Evolutionary conservation across 306 rosid genomes (phyloP).

Genomic region (Fragaria ananassa): DNA sequence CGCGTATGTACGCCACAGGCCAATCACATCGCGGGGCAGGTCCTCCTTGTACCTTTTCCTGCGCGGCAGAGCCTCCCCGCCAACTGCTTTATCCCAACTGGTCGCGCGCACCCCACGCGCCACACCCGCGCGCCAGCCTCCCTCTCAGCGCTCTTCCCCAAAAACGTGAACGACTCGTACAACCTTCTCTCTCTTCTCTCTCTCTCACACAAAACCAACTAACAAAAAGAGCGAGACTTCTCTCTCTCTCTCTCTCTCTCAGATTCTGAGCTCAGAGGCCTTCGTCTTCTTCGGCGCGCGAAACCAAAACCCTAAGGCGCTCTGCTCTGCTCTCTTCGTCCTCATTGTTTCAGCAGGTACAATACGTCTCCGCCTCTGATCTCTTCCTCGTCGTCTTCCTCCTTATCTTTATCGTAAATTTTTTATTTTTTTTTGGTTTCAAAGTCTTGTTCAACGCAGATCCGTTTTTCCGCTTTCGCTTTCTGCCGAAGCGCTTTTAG

Average conservation of each 20-base stretch:
- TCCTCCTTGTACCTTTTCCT: constrained; percentile 38
- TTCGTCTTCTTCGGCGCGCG: constrained; percentile 30
- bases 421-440: constrained; percentile 9
- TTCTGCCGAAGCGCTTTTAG: constrained; percentile 18
- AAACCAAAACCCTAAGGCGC: constrained; percentile 22
- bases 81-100: constrained; percentile 23
- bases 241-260: constrained; percentile 19
- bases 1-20: neutral
- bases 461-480: constrained; percentile 41
- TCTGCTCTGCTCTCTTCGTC: neutral
- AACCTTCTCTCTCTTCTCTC: constrained; percentile 27
- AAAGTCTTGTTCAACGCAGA: constrained; percentile 38
- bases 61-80: constrained; percentile 38
- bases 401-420: constrained; percentile 3
- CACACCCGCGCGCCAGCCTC: constrained; percentile 16
- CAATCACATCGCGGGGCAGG: constrained; percentile 27
- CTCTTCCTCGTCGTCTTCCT: constrained; percentile 22
- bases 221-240: constrained; percentile 27
- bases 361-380: constrained; percentile 16
- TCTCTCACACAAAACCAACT: constrained; percentile 33
- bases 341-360: neutral
- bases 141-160: constrained; percentile 9
- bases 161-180: constrained; percentile 52
- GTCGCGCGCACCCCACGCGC: constrained; percentile 25
- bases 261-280: constrained; percentile 36